Evolutionary conservation across 306 rosid genomes (phyloP).

Genomic region (Rosa lucieae): DNA sequence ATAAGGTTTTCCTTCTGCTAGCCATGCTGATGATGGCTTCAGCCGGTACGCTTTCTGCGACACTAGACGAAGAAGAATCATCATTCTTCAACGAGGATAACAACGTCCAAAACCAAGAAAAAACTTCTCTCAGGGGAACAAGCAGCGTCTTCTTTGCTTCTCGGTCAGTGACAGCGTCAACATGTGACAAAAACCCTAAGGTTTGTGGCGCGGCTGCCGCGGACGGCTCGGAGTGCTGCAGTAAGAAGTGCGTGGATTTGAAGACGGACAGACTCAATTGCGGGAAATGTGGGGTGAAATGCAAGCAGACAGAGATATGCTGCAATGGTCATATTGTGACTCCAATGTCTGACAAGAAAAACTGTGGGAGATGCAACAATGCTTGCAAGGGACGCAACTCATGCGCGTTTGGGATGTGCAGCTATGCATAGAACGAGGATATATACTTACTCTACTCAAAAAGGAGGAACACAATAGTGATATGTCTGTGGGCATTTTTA

Average conservation of each 20-base stretch:
- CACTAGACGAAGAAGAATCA: not conserved
- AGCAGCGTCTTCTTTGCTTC: slow-evolving; percentile 23
- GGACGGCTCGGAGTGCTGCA: not conserved
- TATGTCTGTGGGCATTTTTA: not conserved
- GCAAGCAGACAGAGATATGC: slow-evolving; percentile 11
- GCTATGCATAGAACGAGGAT: slow-evolving; percentile 14
- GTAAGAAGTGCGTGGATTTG: slow-evolving; percentile 1
- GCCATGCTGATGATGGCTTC: slow-evolving; percentile 38
- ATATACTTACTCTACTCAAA: not conserved
- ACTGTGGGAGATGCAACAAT: slow-evolving; percentile 18
- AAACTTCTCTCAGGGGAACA: slow-evolving; percentile 24
- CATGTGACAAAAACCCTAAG: slow-evolving; percentile 5
- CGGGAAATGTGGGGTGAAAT: slow-evolving; percentile 16
- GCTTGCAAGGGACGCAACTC: slow-evolving; percentile 8
- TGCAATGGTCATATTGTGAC: slow-evolving; percentile 7
- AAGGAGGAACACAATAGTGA: not conserved
- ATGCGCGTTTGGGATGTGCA: not conserved
- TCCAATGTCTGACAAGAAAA: not conserved
- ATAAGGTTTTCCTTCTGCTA: slow-evolving; percentile 30
- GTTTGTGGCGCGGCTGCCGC: not conserved
- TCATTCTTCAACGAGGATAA: not conserved
- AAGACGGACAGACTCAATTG: slow-evolving; percentile 3
- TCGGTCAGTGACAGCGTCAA: not conserved
- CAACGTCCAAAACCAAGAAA: not conserved
- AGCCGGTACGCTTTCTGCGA: slow-evolving; percentile 19